Evolutionary conservation across 2,329 filamentous ascomycete genomes (phyloP), one percentile per base, ranked within the genome.

Genomic region (Knufia petricola): DNA sequence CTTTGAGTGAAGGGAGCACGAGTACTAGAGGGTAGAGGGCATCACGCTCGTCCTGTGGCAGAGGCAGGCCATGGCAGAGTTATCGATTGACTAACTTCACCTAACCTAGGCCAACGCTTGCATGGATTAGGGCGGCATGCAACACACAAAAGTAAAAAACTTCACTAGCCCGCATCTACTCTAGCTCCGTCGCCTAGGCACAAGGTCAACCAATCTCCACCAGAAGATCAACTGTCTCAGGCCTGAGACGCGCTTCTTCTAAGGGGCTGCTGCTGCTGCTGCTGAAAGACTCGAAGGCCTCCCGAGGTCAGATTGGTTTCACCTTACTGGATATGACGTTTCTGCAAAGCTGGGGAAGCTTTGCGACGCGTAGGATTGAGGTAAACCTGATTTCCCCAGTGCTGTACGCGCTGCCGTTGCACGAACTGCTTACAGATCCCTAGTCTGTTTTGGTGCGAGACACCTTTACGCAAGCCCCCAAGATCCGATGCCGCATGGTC

Each of bases 271-370:
- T 30, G 38, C 34, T 23, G 31, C 20, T 26, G n/a, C n/a, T n/a
- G n/a, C n/a, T n/a, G n/a, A n/a, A n/a, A n/a, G n/a, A n/a, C n/a
- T n/a, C n/a, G n/a, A n/a, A n/a, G n/a, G n/a, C n/a, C n/a, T n/a
- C n/a, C n/a, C n/a, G n/a, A n/a, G n/a, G n/a, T 47, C 28, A 26
- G 19, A 39, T 47, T 47, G 44, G 32, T 47, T 38, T 47, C 19
- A 24, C 3, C 3, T 7, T 39, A 13, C 12, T 32, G 20, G 20
- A n/a, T 15, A 38, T 39, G 44, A 47, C 43, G 30, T 36, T 37
- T 24, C 20, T 38, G 9, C 8, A 21, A 8, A 36, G 20, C 12
- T 26, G 10, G 38, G 40, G 30, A 9, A 19, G 17, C 10, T 43
- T 24, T 34, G 42, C 26, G 30, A 45, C 26, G 17, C 26, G 13